A percentile compares a stretch with the other conserved stretches of the same genome.
These are phyloP conservation scores for Phytophthora nicotianae DNA, from an alignment of 352 stramenopile genomes.

Conservation along the genomic window DNA sequence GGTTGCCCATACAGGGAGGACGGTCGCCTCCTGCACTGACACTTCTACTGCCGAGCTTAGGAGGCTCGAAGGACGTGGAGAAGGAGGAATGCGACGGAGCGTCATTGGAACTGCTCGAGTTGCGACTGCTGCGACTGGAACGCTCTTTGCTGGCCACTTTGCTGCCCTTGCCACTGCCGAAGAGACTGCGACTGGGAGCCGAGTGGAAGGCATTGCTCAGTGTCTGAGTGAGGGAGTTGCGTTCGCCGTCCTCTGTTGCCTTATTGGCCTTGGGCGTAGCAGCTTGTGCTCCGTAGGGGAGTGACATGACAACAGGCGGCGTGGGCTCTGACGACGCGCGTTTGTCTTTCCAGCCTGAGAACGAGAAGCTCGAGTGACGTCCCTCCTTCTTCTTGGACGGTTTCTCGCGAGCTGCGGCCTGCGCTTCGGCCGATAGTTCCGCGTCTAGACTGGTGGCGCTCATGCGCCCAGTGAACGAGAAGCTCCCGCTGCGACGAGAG, in stretches of 20 bases:
- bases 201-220: constrained; percentile 34
- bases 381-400: constrained; percentile 51
- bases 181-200: constrained; percentile 30
- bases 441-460: constrained; percentile 25
- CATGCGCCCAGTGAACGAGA: constrained; percentile 49
- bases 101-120: constrained; percentile 17
- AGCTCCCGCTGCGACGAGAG: constrained; percentile 50
- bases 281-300: constrained; percentile 42
- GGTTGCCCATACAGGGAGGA: constrained; percentile 25
- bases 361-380: constrained; percentile 59
- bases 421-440: constrained; percentile 44
- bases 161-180: constrained; percentile 16
- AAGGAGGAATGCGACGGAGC: constrained; percentile 20
- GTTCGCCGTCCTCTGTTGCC: constrained; percentile 20
- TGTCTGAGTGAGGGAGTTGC: constrained; percentile 33
- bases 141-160: constrained; percentile 14
- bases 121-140: constrained; percentile 14
- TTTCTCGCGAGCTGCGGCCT: constrained; percentile 33
- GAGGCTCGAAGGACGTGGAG: constrained; percentile 36
- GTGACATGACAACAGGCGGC: constrained; percentile 41
- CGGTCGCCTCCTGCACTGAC: constrained; percentile 30
- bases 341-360: constrained; percentile 56
- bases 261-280: constrained; percentile 39
- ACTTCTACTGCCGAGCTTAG: constrained; percentile 37
- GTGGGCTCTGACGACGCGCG: constrained; percentile 31